A percentile compares a stretch with the other conserved stretches of the same genome.
Conservation (phyloP, 2,329 filamentous ascomycete species). For the Hypoxylon sp. region DNA sequence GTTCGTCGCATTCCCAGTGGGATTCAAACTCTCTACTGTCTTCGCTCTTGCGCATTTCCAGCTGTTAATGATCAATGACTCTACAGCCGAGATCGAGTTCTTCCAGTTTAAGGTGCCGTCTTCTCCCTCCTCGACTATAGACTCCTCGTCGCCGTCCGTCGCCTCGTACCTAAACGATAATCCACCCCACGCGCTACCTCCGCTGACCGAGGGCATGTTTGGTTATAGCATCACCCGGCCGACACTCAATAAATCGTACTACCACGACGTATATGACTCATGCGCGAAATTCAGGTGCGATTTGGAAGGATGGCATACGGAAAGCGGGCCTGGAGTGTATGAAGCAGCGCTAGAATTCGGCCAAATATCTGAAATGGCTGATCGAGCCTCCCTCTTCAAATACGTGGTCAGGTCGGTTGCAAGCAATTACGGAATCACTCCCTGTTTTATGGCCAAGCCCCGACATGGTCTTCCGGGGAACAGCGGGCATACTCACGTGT, state of each 20-base stretch:
- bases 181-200: slow-evolving; percentile 73
- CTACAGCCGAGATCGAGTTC: slow-evolving; percentile 83
- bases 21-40: neutral
- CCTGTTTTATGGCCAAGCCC: slow-evolving; percentile 99
- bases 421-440: slow-evolving; percentile 89
- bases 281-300: slow-evolving; percentile 79
- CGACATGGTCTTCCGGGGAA: slow-evolving; percentile 92
- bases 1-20: slow-evolving; percentile 61
- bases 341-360: slow-evolving; percentile 95
- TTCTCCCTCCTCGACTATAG: slow-evolving; percentile 40
- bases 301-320: slow-evolving; percentile 87
- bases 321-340: slow-evolving; percentile 88
- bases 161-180: slow-evolving; percentile 77
- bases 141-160: slow-evolving; percentile 65
- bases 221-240: slow-evolving; percentile 84
- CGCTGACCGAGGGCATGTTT: slow-evolving; percentile 85
- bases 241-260: slow-evolving; percentile 85
- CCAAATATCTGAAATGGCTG: slow-evolving; percentile 90
- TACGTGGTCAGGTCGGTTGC: slow-evolving; percentile 91
- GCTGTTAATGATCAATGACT: slow-evolving; percentile 15
- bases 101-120: slow-evolving; percentile 57
- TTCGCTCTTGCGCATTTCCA: neutral
- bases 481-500: slow-evolving; percentile 96
- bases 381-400: slow-evolving; percentile 94
- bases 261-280: slow-evolving; percentile 81